phyloP scores from a whole-genome alignment of 176 grass and related monocot species.

The Carex scoparia region DNA sequence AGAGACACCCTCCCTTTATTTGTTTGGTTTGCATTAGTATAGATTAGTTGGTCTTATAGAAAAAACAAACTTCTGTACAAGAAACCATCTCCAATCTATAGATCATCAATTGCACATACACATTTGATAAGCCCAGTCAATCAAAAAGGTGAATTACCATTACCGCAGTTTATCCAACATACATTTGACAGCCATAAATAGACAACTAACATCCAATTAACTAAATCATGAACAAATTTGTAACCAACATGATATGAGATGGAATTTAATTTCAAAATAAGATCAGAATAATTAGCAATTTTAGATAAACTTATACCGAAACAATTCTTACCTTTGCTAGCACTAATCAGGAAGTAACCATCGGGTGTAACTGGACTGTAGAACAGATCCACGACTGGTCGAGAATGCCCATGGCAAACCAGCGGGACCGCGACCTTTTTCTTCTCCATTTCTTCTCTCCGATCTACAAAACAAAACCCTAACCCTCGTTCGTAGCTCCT shows the following conservation, averaged over 20 bases:
- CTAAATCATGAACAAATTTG: neutral
- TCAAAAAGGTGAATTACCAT: neutral
- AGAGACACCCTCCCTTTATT: neutral
- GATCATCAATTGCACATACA: neutral
- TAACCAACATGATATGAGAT: neutral
- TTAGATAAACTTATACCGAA: neutral
- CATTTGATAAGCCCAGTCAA: neutral
- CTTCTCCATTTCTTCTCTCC: conserved; percentile 60
- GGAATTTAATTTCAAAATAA: neutral
- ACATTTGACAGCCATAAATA: neutral
- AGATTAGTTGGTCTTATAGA: neutral
- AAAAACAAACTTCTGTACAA: neutral
- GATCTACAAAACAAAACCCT: conserved; percentile 16
- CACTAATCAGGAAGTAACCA: conserved; percentile 94
- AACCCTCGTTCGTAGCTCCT: conserved; percentile 6
- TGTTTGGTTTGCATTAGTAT: neutral
- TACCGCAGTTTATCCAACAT: neutral
- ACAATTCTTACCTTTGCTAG: conserved; percentile 75
- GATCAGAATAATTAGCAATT: neutral
- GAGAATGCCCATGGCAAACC: conserved; percentile 96
- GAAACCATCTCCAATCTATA: neutral
- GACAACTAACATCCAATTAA: neutral
- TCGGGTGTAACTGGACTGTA: conserved; percentile 59
- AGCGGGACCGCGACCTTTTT: conserved; percentile 81
- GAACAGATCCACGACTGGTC: conserved; percentile 96